A percentile compares a stretch with the other conserved stretches of the same genome.
These are phyloP conservation scores for Hibiscus mutabilis DNA, from an alignment of 345 rosid species.

Conservation along the genomic window DNA sequence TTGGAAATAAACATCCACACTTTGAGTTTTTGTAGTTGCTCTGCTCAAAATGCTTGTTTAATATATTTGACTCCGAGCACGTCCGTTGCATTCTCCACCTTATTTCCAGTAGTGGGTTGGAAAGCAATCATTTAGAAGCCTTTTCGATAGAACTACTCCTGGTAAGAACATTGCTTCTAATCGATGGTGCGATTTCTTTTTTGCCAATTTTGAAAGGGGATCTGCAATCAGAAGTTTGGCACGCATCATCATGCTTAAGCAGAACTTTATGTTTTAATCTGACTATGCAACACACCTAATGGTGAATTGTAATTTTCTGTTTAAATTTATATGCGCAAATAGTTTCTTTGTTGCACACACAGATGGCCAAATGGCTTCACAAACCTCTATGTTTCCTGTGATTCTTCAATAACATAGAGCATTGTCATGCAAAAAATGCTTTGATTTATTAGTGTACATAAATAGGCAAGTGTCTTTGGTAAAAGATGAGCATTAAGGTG, in stretches of 20 bases:
- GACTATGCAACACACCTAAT: neutral
- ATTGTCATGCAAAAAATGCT: too few species aligned
- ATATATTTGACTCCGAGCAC: constrained; percentile 67
- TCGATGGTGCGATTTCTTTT: neutral
- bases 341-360: too few species aligned
- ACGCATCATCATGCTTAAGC: neutral
- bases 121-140: constrained; percentile 33
- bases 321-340: too few species aligned
- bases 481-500: neutral
- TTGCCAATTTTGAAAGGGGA: neutral
- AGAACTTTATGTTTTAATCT: neutral
- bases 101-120: constrained; percentile 34
- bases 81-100: constrained; percentile 47
- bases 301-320: too few species aligned
- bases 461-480: neutral
- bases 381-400: too few species aligned
- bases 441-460: neutral
- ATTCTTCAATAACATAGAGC: too few species aligned
- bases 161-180: constrained; percentile 38
- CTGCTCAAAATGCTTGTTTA: constrained; percentile 56
- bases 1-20: constrained; percentile 63
- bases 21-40: constrained; percentile 56
- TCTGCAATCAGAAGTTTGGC: neutral
- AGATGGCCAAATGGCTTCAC: too few species aligned
- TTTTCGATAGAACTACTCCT: constrained; percentile 55